Base-by-base conservation (phyloP, 2,329 filamentous ascomycete species). In the Graphiopsis chlorocephala region DNA sequence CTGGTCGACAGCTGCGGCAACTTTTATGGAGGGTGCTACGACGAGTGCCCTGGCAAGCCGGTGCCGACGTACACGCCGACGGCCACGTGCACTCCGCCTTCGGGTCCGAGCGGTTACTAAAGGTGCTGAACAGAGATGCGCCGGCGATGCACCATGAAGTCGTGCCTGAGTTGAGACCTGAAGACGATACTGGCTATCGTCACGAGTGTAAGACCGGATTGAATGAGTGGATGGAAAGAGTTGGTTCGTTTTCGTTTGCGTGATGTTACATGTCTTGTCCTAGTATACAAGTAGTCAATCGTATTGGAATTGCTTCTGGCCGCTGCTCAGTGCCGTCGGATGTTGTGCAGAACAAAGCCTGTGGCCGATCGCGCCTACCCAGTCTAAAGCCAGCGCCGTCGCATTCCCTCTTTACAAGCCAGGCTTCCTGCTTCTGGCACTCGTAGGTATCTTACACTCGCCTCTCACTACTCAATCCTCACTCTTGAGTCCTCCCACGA, bases 11-110 rank as follows among this genome's bases (percentile, higher is more conserved):
- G 63, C n/a, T 72, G 71, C 53, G 65, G 61, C 55, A 62, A 67
- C 29, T 62, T 48, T n/a, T 72, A 71, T 48, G 70, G 70, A 14
- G 69, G 67, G 38, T 73, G 72, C 63, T 71, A 65, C 60, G 63
- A 67, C 4, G 66, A 61, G 14, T 73, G 72, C 64, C 56, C 58
- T 5, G 68, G 66, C 28, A 63, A 58, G 15, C 55, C 70, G 28
- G 66, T 61, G 8, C 72, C 72, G 10, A 66, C 67, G 11, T 73
- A 69, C 63, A 68, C 65, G 8, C 55, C 70, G 28, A 68, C 64
- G 6, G 71, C 72, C 6, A 66, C 67, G 7, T 73, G 68, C 64
- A 68, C 65, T 12, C 61, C 66, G 25, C 68, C 68, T 10, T 42
- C 52, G 4, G 72, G 71, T 59, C 63, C 61, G 14, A 53, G 50